Base-by-base conservation (phyloP, 2,329 filamentous ascomycete genomes). In the Magnaporthiopsis rhizophila region DNA sequence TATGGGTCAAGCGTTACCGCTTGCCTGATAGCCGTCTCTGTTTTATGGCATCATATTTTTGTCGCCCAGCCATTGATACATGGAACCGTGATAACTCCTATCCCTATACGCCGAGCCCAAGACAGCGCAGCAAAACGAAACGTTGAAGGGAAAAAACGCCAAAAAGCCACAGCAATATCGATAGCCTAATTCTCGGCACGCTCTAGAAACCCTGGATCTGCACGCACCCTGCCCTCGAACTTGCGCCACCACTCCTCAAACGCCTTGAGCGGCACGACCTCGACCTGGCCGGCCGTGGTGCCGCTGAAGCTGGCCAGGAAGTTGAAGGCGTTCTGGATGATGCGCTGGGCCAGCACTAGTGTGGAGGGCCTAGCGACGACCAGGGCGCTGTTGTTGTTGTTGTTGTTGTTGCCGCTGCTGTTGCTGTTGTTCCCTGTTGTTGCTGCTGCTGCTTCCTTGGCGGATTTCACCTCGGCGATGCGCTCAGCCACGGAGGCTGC, bases 191-290 rank as follows among this genome's bases (percentile, higher is more conserved):
- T 38, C 30, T 72, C 71, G 58, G 70, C 70, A 71, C 88, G 86
- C 77, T 98, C 93, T 69, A 99, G 79, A 74, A 99, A 99, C 8
- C 86, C 85, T 0, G 95, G 94, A 78, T 99, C 95, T 68, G 86
- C 83, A 70, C 93, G 89, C 56, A 99, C 84, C 72, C 88, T 89
- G 66, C 86, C 85, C 79, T 99, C 94, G 78, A 99, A 99, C 77
- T 97, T 98, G 66, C 82, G 84, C 95, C 96, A 99, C 95, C 96
- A 99, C 65, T 96, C 92, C 77, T 96, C 89, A 74, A 99, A 99
- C 6, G 90, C 91, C 77, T 91, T 95, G 68, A 99, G 77, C n/a
- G 95, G 93, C 30, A 99, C 91, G 15, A 96, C 89, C 74, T 98
- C 94, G 59, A 89, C 85, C 32, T 79, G 78, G 2, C 81, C 82